phyloP scores from a whole-genome alignment of 352 stramenopile species.

The Blastocystis sp. region DNA sequence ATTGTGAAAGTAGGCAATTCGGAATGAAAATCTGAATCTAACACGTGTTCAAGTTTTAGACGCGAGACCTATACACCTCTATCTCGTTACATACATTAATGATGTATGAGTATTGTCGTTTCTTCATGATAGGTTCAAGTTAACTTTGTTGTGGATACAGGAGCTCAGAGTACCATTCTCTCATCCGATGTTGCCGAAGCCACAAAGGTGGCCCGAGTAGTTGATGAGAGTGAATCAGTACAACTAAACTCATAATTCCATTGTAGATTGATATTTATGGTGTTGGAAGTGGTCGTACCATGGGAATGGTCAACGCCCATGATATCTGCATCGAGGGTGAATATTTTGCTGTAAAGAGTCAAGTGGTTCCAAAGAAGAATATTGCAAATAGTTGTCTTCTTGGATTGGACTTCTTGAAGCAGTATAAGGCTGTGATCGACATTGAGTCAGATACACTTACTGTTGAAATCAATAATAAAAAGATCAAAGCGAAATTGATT shows the following conservation, averaged over 20 bases:
- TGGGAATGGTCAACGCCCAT: constrained; percentile 20
- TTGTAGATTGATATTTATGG: not conserved
- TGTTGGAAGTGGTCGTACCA: not conserved
- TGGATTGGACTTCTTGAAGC: constrained; percentile 53
- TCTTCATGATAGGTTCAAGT: not conserved
- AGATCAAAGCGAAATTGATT: constrained; percentile 23
- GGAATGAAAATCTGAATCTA: not conserved
- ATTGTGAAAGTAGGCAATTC: not conserved
- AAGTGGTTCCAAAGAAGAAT: constrained; percentile 13
- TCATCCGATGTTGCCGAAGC: not conserved
- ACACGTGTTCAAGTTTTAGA: not conserved
- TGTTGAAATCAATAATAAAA: constrained; percentile 21
- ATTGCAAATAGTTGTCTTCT: not conserved
- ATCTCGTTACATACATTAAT: not conserved
- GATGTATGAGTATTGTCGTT: not conserved
- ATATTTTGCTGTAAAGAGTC: constrained; percentile 21
- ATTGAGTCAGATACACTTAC: not conserved
- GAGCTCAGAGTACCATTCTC: constrained; percentile 10
- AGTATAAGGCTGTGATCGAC: constrained; percentile 55
- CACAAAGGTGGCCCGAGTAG: not conserved
- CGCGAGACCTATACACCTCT: not conserved
- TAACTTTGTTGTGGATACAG: constrained; percentile 52
- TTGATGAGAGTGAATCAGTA: not conserved
- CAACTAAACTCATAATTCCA: not conserved
- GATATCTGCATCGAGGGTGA: constrained; percentile 52